Percentiles rank a stretch among this genome's conserved stretches.
Evolutionary conservation across 2,329 filamentous ascomycete species (phyloP).

Genomic region (Xylariomycetidae sp.): DNA sequence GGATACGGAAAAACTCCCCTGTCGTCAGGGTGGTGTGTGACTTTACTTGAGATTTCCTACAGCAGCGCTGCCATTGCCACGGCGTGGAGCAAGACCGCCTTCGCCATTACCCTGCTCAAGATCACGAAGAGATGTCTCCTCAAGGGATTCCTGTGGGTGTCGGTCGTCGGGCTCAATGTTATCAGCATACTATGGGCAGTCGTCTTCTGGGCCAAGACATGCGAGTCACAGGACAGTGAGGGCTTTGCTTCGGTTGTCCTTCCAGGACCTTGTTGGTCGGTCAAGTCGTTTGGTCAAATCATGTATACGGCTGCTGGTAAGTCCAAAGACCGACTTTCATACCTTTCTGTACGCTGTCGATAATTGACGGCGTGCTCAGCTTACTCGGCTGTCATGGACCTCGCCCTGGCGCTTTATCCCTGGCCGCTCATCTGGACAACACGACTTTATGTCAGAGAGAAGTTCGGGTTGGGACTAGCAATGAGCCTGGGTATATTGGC

Average conservation of each 20-base stretch:
- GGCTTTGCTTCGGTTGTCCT: background rate
- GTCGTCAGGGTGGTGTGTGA: background rate
- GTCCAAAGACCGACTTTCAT: background rate
- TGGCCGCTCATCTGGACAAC: slow-evolving; percentile 5
- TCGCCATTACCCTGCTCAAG: slow-evolving; percentile 4
- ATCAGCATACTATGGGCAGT: slow-evolving; percentile 4
- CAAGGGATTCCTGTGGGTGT: slow-evolving; percentile 1
- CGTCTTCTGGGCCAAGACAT: slow-evolving; percentile 3
- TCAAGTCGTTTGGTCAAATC: background rate
- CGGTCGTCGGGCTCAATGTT: background rate
- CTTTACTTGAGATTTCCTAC: background rate
- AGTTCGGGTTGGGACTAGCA: slow-evolving; percentile 2
- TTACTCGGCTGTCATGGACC: slow-evolving; percentile 4
- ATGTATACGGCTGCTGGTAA: slow-evolving; percentile 3
- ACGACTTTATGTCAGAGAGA: slow-evolving; percentile 1
- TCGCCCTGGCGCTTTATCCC: slow-evolving; percentile 2
- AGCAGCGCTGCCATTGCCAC: slow-evolving; percentile 1
- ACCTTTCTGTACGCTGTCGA: background rate
- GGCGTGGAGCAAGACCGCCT: slow-evolving; percentile 7
- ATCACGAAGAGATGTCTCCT: slow-evolving; percentile 1
- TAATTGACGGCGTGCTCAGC: slow-evolving; percentile 1
- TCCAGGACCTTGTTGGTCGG: slow-evolving; percentile 2
- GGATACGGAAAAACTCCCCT: background rate
- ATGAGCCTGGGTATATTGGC: slow-evolving; percentile 6
- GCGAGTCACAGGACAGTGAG: background rate